Evolutionary conservation across 805 yeast species (phyloP), one percentile per base, ranked within the genome.

Genomic region (Yarrowia keelungensis): DNA sequence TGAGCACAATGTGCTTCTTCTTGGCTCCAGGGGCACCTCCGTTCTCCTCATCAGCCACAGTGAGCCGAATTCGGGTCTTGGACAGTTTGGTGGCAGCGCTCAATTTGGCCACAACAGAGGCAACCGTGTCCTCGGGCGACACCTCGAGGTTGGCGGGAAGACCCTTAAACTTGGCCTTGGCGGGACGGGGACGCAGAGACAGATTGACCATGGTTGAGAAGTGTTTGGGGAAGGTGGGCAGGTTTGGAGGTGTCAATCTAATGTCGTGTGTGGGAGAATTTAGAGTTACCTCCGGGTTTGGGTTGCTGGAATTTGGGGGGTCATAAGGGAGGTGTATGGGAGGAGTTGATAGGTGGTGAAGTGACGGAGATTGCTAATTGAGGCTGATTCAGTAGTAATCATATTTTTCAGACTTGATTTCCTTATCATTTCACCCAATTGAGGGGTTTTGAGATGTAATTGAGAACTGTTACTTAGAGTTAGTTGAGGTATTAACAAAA

Each of bases 1-100:
- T 81, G 75, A 87, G 77, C 3, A 87, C 84, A 15, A 78, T 74
- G 69, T 75, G 76, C 70, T 74, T 73, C 68, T 74, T 71, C 65
- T 83, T 78, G 39, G 77, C 75, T 47, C 74, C 77, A 64, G 77
- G 78, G n/a, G 75, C 71, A 10, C 56, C 59, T 62, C 72, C 56
- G 12, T 73, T 77, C 9, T 73, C 73, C 15, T 73, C 69, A 69
- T 79, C 67, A 72, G 78, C 71, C 72, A 72, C 74, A 8, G 90
- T 86, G 71, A 90, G 76, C 74, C 91, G 84, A 69, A 89, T 77
- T 72, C 93, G 82, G 75, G 84, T 77, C 3, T 79, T 76, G 70
- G 84, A 82, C 50, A 84, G 76, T 65, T 75, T 79, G 71, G 86
- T 85, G 19, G 79, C 78, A 36, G 75, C 73, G 36, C 87, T 81